phyloP scores from a whole-genome alignment of 225 moss, liverwort and hornwort species.

The Pseudoscleropodium purum region DNA sequence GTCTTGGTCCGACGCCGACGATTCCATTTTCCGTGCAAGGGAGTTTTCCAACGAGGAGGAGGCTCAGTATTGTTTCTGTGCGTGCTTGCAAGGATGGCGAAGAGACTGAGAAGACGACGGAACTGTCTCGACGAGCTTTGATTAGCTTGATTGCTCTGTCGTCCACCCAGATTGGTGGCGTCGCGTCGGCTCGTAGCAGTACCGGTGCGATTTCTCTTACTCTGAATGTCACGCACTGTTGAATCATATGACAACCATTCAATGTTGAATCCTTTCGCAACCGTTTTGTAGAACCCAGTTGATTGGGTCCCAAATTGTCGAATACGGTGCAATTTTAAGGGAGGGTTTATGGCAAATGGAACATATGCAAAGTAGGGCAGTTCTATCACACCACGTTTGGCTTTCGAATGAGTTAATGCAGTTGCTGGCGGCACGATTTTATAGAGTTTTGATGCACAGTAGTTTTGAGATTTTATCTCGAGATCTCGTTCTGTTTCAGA shows the following conservation, averaged over 20 bases:
- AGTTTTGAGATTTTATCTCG: background rate
- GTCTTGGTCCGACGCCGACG: background rate
- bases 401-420: background rate
- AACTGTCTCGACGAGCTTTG: slow-evolving; percentile 26
- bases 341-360: background rate
- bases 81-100: slow-evolving; percentile 11
- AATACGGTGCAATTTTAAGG: background rate
- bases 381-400: background rate
- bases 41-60: slow-evolving; percentile 7
- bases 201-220: slow-evolving; percentile 1
- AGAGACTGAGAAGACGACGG: background rate
- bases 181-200: slow-evolving; percentile 18
- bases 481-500: background rate
- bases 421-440: background rate
- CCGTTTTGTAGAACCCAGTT: background rate
- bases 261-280: background rate
- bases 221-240: background rate
- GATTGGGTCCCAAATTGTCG: background rate
- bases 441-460: background rate
- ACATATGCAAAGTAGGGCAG: background rate
- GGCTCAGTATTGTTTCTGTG: background rate
- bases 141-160: slow-evolving; percentile 27
- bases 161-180: slow-evolving; percentile 9
- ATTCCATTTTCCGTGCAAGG: slow-evolving; percentile 6
- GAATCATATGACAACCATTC: background rate